Evolutionary conservation across 73 alveolate species (phyloP).

Genomic region (Durusdinium trenchii): DNA sequence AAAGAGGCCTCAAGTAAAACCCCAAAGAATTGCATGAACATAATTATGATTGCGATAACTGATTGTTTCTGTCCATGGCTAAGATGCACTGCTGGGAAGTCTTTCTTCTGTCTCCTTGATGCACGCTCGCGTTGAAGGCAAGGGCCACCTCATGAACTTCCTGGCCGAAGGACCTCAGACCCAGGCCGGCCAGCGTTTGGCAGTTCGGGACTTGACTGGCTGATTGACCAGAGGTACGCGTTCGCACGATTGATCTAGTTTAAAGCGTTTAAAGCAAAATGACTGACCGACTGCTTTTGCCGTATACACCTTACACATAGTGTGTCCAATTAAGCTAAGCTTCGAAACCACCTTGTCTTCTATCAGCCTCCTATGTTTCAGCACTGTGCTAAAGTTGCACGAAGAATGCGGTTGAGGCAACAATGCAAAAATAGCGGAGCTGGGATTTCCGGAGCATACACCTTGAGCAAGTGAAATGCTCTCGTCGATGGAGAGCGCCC

Average conservation of each 20-base stretch:
- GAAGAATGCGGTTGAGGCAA: background rate
- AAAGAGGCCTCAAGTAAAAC: too few species aligned
- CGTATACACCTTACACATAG: too few species aligned
- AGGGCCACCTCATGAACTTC: background rate
- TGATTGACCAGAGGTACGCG: too few species aligned
- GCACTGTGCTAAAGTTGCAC: background rate
- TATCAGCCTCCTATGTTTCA: background rate
- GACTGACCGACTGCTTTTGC: too few species aligned
- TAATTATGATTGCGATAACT: too few species aligned
- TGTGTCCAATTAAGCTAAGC: background rate
- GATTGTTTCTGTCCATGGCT: too few species aligned
- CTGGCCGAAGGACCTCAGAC: too few species aligned
- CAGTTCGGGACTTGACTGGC: too few species aligned
- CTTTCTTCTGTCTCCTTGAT: background rate
- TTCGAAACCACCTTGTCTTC: conserved; percentile 35
- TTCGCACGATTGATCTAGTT: too few species aligned
- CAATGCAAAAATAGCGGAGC: background rate
- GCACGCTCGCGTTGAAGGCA: background rate
- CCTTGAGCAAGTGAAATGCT: background rate
- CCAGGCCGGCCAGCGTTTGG: too few species aligned
- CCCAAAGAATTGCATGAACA: too few species aligned
- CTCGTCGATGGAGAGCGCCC: background rate
- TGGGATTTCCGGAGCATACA: background rate
- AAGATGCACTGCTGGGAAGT: background rate
- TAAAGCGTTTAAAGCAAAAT: too few species aligned